Evolutionary conservation across 306 rosid species (phyloP).

Genomic region (Pyrus betulifolia): DNA sequence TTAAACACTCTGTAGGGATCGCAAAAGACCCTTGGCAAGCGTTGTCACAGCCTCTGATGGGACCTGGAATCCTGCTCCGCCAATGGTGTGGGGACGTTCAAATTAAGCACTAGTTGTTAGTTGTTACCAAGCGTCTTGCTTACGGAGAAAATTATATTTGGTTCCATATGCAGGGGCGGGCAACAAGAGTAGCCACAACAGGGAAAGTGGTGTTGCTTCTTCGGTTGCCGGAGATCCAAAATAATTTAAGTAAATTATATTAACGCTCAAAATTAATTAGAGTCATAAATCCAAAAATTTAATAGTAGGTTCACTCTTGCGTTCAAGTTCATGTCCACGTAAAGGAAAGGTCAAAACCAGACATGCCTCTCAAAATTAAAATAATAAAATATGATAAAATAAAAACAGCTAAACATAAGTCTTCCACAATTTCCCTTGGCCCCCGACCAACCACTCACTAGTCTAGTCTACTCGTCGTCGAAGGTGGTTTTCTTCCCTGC

Average conservation of each 20-base stretch:
- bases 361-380: background rate
- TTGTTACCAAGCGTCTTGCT: no score
- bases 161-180: no score
- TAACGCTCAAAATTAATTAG: background rate
- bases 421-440: background rate
- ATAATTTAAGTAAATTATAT: background rate
- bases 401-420: background rate
- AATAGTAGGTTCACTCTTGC: background rate
- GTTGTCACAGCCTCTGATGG: no score
- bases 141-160: no score
- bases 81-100: no score
- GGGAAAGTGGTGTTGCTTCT: background rate
- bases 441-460: background rate
- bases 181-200: background rate
- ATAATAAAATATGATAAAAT: background rate
- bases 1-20: no score
- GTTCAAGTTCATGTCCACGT: background rate
- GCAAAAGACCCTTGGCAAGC: no score
- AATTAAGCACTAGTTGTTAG: no score
- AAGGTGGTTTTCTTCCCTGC: constrained; percentile 49
- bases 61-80: no score
- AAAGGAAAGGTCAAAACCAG: background rate
- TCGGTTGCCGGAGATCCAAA: background rate
- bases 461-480: constrained; percentile 11
- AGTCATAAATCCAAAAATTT: background rate